Percentiles rank a stretch among this genome's conserved stretches.
Conservation (phyloP, 495 filamentous ascomycete species). For the Xylaria palmicola region DNA sequence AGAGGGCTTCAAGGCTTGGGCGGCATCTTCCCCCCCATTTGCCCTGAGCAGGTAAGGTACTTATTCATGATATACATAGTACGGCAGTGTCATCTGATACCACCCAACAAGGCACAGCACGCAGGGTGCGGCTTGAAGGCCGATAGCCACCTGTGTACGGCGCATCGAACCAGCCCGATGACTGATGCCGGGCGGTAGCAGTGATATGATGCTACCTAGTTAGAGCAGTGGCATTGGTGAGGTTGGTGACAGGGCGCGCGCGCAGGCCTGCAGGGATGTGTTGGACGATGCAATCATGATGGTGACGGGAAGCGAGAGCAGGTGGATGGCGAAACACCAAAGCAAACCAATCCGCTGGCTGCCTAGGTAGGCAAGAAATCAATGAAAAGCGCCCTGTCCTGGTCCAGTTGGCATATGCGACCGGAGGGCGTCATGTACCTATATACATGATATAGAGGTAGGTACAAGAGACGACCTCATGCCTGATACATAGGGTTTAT, state of each 20-base stretch:
- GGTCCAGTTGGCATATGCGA: no score
- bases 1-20: not conserved
- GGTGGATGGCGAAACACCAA: not conserved
- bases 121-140: not conserved
- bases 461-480: no score
- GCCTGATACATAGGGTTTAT: no score
- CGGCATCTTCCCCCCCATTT: no score
- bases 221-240: conserved; percentile 11
- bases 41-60: no score
- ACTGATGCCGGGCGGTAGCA: not conserved
- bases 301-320: conserved; percentile 2
- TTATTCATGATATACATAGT: conserved; percentile 3
- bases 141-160: conserved; percentile 1
- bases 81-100: not conserved
- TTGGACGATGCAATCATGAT: conserved; percentile 11
- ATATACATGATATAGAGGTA: no score
- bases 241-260: not conserved
- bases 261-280: not conserved
- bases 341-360: not conserved
- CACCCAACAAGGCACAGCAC: conserved; percentile 1
- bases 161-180: not conserved
- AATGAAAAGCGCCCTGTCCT: no score
- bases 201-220: conserved; percentile 8
- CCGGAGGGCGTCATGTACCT: no score
- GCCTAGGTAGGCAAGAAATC: not conserved